Conservation (phyloP, 2,329 filamentous ascomycete genomes). For the Phialocephala sp. region DNA sequence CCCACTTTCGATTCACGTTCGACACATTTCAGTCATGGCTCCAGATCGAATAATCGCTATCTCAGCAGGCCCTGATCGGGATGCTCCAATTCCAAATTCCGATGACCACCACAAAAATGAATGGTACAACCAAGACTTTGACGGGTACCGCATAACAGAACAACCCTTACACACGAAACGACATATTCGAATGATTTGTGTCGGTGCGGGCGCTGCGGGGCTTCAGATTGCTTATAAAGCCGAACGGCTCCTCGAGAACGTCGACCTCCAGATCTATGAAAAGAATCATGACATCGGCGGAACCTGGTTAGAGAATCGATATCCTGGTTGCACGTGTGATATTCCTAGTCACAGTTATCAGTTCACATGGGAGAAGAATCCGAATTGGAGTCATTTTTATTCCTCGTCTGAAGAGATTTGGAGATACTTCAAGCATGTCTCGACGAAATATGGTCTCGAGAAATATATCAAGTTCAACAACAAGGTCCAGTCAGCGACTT, state of each 20-base stretch:
- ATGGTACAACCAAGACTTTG: constrained; percentile 34
- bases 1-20: not conserved
- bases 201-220: constrained; percentile 55
- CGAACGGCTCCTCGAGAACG: constrained; percentile 43
- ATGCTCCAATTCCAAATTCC: constrained; percentile 18
- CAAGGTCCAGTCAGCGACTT: constrained; percentile 49
- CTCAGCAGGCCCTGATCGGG: constrained; percentile 23
- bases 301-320: constrained; percentile 62
- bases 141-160: constrained; percentile 31
- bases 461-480: constrained; percentile 52
- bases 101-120: constrained; percentile 26
- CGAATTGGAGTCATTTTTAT: constrained; percentile 43
- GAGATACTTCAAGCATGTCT: constrained; percentile 44
- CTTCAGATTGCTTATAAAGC: constrained; percentile 54
- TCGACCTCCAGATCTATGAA: constrained; percentile 44
- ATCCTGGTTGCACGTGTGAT: constrained; percentile 60
- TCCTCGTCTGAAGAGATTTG: constrained; percentile 39
- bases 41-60: constrained; percentile 20
- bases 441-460: constrained; percentile 43
- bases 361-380: constrained; percentile 30
- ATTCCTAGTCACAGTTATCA: constrained; percentile 61
- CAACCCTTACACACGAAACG: constrained; percentile 25
- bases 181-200: constrained; percentile 43
- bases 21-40: constrained; percentile 12
- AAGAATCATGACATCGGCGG: constrained; percentile 49